Base-by-base conservation (phyloP, 2,329 filamentous ascomycete genomes). In the Leptographium lundbergii region DNA sequence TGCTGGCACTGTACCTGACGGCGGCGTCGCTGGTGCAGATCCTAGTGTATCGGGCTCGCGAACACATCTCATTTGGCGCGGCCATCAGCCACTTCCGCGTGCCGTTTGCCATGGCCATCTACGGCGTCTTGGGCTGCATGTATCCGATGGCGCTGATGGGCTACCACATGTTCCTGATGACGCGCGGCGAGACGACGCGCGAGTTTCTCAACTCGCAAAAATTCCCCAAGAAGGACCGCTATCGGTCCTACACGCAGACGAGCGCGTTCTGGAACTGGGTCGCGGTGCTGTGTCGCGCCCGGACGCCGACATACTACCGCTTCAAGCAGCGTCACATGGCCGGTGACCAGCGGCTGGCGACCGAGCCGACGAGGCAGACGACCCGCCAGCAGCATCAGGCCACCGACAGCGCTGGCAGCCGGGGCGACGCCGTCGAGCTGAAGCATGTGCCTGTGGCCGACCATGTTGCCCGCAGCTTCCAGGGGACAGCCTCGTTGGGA, bases 161-260 rank as follows among this genome's bases (percentile, higher is more conserved):
- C 25, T 99, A 99, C 70, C 94, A 99, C 72, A 69, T 97, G 54
- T 96, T 95, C 74, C 79, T 99, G 51, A 90, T 95, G 74, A 87
- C 84, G 7, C 81, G 92, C 36, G 94, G 92, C 55, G 92, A 99
- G 75, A 99, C 92, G 0, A 99, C 94, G 0, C 81, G 94, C 65
- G 94, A 99, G 72, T 96, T 96, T 70, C 83, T 99, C 64, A 96
- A 95, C 73, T 91, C 88, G 5, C 90, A 96, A 73, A 97, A 97
- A 72, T 97, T 99, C 70, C 76, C 87, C 63, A 95, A 94, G 74
- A 87, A 87, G 66, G 92, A 99, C 70, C 84, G 94, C 14, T 95
- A 96, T 72, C 80, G 91, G 51, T 90, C 94, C 1, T 99, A 95
- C 66, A 91, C 85, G 1, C 91, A 95, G 68, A 86, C 85, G 42